Conservation (phyloP, 2,329 filamentous ascomycete genomes). For the Xylariales sp. region DNA sequence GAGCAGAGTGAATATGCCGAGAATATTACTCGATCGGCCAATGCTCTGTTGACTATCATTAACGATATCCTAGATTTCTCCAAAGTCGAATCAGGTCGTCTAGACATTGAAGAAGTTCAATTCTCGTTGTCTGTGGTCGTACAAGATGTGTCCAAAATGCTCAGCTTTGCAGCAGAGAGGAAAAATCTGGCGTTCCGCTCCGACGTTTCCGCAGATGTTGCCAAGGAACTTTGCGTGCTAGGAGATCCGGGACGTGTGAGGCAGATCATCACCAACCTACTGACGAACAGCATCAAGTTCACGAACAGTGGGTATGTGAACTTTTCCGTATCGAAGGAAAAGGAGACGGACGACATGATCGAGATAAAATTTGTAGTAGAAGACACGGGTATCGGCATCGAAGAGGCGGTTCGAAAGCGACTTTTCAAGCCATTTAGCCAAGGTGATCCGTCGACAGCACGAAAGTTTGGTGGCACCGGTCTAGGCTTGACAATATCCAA, state of each 20-base stretch:
- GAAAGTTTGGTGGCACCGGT: constrained; percentile 75
- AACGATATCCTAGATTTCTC: constrained; percentile 91
- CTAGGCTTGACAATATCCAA: constrained; percentile 77
- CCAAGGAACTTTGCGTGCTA: constrained; percentile 70
- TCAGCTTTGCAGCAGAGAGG: constrained; percentile 73
- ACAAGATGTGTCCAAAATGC: constrained; percentile 79
- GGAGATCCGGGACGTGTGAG: constrained; percentile 80
- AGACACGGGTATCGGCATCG: constrained; percentile 78
- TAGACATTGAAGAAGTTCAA: constrained; percentile 77
- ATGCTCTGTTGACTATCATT: constrained; percentile 79
- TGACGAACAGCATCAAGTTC: constrained; percentile 75
- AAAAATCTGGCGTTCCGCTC: constrained; percentile 71
- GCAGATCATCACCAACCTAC: constrained; percentile 76
- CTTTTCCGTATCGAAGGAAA: constrained; percentile 59
- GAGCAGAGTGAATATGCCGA: constrained; percentile 72
- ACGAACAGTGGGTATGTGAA: constrained; percentile 64
- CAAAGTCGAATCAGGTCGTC: constrained; percentile 72
- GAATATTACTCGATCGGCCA: constrained; percentile 74
- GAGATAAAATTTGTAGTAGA: constrained; percentile 68
- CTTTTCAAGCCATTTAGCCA: constrained; percentile 80
- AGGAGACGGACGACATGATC: constrained; percentile 59
- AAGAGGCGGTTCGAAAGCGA: constrained; percentile 67
- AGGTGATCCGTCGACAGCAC: constrained; percentile 73
- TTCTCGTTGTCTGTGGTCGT: constrained; percentile 71
- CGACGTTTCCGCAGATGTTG: constrained; percentile 58